Conservation (phyloP, 208 protist genomes). For the Vickermania spadyakhi region DNA sequence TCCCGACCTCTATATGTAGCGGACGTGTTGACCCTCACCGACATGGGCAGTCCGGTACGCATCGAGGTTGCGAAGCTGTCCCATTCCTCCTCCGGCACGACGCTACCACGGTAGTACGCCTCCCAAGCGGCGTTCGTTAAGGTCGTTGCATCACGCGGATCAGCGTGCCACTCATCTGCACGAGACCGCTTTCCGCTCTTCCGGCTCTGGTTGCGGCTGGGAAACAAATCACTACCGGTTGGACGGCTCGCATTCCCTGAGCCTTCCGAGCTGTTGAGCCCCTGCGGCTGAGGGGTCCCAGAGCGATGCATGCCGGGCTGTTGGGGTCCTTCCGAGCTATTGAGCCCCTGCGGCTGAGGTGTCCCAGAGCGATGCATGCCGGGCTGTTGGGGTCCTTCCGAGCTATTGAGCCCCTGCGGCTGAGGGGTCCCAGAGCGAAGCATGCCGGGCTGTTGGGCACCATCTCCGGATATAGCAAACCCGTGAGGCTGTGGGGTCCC, state of each 20-base stretch:
- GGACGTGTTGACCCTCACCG: slow-evolving; percentile 47
- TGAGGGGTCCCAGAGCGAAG: not conserved
- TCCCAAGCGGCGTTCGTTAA: slow-evolving; percentile 60
- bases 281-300: not conserved
- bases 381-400: not conserved
- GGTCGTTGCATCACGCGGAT: slow-evolving; percentile 40
- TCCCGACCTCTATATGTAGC: slow-evolving; percentile 9
- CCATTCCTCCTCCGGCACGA: slow-evolving; percentile 54
- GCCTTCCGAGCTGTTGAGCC: not conserved
- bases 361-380: not conserved
- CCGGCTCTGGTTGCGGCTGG: slow-evolving; percentile 69
- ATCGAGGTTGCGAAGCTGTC: slow-evolving; percentile 43
- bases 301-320: not conserved
- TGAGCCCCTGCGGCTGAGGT: not conserved
- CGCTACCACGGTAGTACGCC: slow-evolving; percentile 55
- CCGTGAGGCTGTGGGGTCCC: not conserved
- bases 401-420: not conserved
- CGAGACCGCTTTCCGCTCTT: slow-evolving; percentile 59
- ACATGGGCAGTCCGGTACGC: slow-evolving; percentile 61
- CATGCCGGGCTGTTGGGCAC: too few relatives aligned
- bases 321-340: not conserved
- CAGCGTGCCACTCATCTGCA: slow-evolving; percentile 48
- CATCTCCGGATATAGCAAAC: too few relatives aligned
- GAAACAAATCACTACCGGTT: slow-evolving; percentile 1
- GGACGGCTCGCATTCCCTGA: not conserved